A percentile compares a stretch with the other conserved stretches of the same genome.
Evolutionary conservation across 2,329 filamentous ascomycete species (phyloP).

Genomic region (Neopestalotiopsis clavispora): DNA sequence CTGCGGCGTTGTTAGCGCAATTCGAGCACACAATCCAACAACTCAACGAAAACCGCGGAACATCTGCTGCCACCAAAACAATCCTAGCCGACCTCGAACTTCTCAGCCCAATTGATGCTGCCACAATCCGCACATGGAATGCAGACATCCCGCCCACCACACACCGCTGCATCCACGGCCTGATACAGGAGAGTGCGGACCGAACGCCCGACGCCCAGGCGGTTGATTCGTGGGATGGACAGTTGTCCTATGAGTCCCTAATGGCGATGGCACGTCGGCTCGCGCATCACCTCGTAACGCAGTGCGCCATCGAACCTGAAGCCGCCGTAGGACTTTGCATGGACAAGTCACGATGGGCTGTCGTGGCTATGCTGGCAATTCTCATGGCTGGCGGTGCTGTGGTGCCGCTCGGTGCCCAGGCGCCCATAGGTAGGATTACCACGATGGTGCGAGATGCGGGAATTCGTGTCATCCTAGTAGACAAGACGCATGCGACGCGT

Average conservation of each 20-base stretch:
- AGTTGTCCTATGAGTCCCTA: slow-evolving; percentile 35
- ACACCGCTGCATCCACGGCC: not conserved
- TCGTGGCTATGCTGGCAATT: slow-evolving; percentile 24
- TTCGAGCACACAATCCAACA: not conserved
- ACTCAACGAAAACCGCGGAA: not conserved
- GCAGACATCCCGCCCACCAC: not conserved
- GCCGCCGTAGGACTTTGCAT: slow-evolving; percentile 21
- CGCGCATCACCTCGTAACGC: slow-evolving; percentile 24
- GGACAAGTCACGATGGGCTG: slow-evolving; percentile 21
- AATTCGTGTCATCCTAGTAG: not conserved
- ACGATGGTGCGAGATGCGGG: not conserved
- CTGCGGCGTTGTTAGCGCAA: not conserved
- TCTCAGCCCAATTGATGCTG: not conserved
- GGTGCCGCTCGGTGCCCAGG: not conserved
- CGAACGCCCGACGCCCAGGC: not conserved
- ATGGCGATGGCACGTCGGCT: slow-evolving; percentile 23
- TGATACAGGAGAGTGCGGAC: not conserved
- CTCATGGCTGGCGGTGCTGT: slow-evolving; percentile 17
- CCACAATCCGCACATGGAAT: not conserved
- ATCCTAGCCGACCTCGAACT: slow-evolving; percentile 1
- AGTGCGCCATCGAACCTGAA: slow-evolving; percentile 18
- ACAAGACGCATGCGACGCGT: not conserved
- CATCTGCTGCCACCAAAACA: too few species aligned
- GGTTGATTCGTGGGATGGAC: slow-evolving; percentile 30
- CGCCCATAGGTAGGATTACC: not conserved